Base-by-base conservation (phyloP, 2,329 filamentous ascomycete species). In the Fusarium sp. region DNA sequence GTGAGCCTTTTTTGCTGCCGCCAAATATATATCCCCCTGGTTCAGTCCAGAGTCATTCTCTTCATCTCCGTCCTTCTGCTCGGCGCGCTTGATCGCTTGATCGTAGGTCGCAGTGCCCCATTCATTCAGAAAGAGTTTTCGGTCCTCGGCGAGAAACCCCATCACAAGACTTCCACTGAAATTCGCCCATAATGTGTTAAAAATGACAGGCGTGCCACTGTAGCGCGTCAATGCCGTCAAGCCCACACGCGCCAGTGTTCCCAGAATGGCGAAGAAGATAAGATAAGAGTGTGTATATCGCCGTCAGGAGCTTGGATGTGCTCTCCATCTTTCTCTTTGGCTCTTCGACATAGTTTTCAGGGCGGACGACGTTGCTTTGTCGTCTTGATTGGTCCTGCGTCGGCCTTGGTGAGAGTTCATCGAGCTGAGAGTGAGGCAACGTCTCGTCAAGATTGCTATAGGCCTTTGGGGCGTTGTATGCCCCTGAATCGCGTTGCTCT, bases 141-240 rank as follows among this genome's bases (percentile, higher is more conserved):
- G 84, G 74, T 97, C 93, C 79, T 97, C 92, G 11, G 87, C 81
- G 4, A 97, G 84, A 75, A 97, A 96, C 4, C 96, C 95, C 87
- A 98, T 92, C 59, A 97, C 70, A 1, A 96, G 75, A 56, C 92
- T 91, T 2, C 95, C 95, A 2, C 84, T 88, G 46, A 97, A 90
- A 74, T 98, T 97, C 62, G 94, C 90, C 95, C 95, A 98, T 22
- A 97, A 79, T 3, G 92, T 89, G 50, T 88, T 86, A 56, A 92
- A 94, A 7, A 88, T 82, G 22, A 96, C 82, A 0, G 94, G 93
- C 0, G 92, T 88, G 22, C 90, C 91, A 2, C 91, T 89, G 76
- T 97, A 97, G 56, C 85, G 87, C 0, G 93, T 96, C 51, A 97
- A 80, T 46, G 90, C 90, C 75, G 94, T 88, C 9, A 97, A 80